A percentile compares a stretch with the other conserved stretches of the same genome.
Conservation (phyloP, 1,284 basidiomycete genomes). For the Ustilago shanxiensis region DNA sequence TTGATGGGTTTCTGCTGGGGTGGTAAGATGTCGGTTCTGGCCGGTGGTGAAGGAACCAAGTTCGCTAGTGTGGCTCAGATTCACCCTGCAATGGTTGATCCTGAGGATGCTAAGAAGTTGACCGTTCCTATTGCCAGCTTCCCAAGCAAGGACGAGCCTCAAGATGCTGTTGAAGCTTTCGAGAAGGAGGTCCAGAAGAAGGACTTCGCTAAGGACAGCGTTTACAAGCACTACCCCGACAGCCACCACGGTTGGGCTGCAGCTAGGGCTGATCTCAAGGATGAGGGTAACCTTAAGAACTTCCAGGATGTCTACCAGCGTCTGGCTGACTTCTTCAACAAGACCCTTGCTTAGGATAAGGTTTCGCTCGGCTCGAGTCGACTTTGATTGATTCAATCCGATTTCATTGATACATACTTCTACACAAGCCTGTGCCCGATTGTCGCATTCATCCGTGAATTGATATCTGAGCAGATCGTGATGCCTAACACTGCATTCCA, state of each 20-base stretch:
- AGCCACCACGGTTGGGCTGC: slow-evolving; percentile 78
- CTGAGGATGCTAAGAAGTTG: slow-evolving; percentile 74
- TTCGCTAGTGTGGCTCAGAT: slow-evolving; percentile 57
- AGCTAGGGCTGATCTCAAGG: slow-evolving; percentile 77
- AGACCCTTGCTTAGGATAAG: slow-evolving; percentile 34
- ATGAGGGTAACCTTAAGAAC: slow-evolving; percentile 78
- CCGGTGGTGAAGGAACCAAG: slow-evolving; percentile 50
- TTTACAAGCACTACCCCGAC: slow-evolving; percentile 74
- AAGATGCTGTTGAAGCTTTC: slow-evolving; percentile 73
- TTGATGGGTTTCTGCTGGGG: slow-evolving; percentile 72
- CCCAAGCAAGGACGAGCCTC: slow-evolving; percentile 76
- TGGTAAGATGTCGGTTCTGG: slow-evolving; percentile 53
- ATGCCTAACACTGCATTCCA: background rate
- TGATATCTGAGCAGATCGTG: background rate
- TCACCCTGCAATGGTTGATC: slow-evolving; percentile 74
- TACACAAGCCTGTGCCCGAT: background rate
- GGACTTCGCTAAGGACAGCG: slow-evolving; percentile 74
- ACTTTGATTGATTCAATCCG: background rate
- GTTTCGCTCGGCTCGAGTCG: background rate
- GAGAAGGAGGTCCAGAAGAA: slow-evolving; percentile 70
- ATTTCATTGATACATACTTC: background rate
- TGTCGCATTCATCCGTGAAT: background rate
- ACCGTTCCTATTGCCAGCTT: slow-evolving; percentile 76
- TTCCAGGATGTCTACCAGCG: slow-evolving; percentile 77
- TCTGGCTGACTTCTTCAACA: slow-evolving; percentile 56